Percentiles rank a stretch among this genome's conserved stretches.
Evolutionary conservation across 371 early-diverging fungal species (phyloP).

Genomic region (Apophysomyces ossiformis): DNA sequence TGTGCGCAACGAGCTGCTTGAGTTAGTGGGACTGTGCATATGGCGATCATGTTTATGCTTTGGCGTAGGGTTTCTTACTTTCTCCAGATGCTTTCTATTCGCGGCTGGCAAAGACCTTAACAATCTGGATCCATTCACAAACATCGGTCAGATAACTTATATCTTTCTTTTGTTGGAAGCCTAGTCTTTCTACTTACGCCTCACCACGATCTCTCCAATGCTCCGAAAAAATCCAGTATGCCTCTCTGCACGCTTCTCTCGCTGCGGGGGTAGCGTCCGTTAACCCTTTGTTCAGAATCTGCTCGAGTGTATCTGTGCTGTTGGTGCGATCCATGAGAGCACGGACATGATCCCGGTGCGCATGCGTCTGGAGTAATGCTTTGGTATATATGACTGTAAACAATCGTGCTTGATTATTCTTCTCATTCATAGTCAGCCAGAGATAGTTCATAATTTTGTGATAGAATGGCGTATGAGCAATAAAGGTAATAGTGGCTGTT

Average conservation of each 20-base stretch:
- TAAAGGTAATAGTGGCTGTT: constrained; percentile 35
- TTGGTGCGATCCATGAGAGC: constrained; percentile 41
- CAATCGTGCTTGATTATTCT: constrained; percentile 50
- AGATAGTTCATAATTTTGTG: constrained; percentile 45
- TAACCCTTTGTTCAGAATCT: constrained; percentile 44
- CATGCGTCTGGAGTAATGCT: constrained; percentile 45
- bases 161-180: neutral
- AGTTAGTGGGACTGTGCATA: constrained; percentile 36
- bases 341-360: constrained; percentile 37
- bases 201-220: constrained; percentile 52
- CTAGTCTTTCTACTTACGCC: constrained; percentile 22
- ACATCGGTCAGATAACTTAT: neutral
- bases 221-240: constrained; percentile 50
- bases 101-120: constrained; percentile 27
- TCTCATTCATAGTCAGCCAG: constrained; percentile 42
- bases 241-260: constrained; percentile 45
- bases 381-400: constrained; percentile 41
- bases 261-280: constrained; percentile 52
- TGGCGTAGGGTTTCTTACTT: constrained; percentile 22
- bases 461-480: constrained; percentile 43
- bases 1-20: constrained; percentile 34
- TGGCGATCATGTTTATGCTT: constrained; percentile 9
- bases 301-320: constrained; percentile 36
- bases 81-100: constrained; percentile 43
- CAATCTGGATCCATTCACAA: constrained; percentile 18